phyloP scores from a whole-genome alignment of 2,329 filamentous ascomycete genomes.

The Claviceps capensis region DNA sequence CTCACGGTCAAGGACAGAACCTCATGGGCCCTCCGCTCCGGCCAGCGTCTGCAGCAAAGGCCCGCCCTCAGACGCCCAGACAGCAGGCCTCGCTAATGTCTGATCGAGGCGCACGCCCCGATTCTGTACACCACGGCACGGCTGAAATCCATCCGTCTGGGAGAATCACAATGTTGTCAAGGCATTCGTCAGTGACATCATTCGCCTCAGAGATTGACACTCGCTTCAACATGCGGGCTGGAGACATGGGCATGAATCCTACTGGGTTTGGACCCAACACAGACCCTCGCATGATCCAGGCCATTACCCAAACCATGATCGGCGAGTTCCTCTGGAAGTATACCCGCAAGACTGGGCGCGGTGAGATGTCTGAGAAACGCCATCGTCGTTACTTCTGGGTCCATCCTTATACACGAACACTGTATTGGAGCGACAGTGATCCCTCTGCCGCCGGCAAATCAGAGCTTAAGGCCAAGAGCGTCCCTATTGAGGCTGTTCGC shows the following conservation, averaged over 20 bases:
- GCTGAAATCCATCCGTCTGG: conserved; percentile 35
- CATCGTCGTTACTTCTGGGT: conserved; percentile 98
- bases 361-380: conserved; percentile 74
- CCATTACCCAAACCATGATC: conserved; percentile 99
- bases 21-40: conserved; percentile 75
- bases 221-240: conserved; percentile 63
- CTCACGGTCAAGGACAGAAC: conserved; percentile 28
- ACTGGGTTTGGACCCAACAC: conserved; percentile 56
- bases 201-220: conserved; percentile 90
- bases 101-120: conserved; percentile 33
- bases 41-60: conserved; percentile 58
- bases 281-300: conserved; percentile 96
- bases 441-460: conserved; percentile 64
- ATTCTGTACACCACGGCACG: conserved; percentile 33
- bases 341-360: conserved; percentile 83
- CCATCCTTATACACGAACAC: conserved; percentile 86
- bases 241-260: conserved; percentile 38
- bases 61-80: conserved; percentile 48
- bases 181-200: conserved; percentile 78
- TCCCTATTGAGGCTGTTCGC: conserved; percentile 82
- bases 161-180: conserved; percentile 19
- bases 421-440: conserved; percentile 94
- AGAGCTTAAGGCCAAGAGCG: conserved; percentile 73
- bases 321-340: conserved; percentile 99
- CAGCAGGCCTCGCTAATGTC: conserved; percentile 31